Base-by-base conservation (phyloP, 2,329 filamentous ascomycete genomes). In the Aspergillus glaucus region DNA sequence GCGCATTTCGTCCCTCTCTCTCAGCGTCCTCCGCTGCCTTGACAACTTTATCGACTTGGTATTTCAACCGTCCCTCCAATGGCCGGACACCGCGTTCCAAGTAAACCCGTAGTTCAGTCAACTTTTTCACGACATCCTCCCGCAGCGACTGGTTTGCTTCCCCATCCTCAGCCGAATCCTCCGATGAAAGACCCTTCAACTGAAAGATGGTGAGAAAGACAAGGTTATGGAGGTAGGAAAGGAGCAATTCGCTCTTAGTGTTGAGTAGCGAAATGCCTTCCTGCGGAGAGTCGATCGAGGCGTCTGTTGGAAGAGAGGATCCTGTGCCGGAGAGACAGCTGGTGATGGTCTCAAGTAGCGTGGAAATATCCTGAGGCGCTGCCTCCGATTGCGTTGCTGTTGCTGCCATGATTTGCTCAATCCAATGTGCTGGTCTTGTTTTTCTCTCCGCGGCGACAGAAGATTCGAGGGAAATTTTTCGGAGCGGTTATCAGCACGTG, bases 261-360 rank as follows among this genome's bases (percentile, higher is more conserved):
- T 97, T 90, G 62, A 98, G 84, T 1, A 98, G 82, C 0, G 93
- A 96, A 50, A 98, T 93, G 63, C 93, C 92, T 61, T 95, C 84
- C 55, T 85, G 78, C 1, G 87, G 85, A n/a, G 87, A 81, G 44
- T 86, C 74, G 51, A 94, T 79, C 12, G 85, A 82, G 50, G 90
- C 82, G 42, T 85, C 76, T 0, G 87, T 82, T 0, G 69, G 69
- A 19, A 72, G 62, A 2, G 68, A 70, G 4, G 63, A 62, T 7
- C 58, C 54, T 4, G 68, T 63, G 43, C 58, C 62, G 36, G 53
- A 64, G 0, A 73, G 54, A 50, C 64, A 72, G 6, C 59, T 55
- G 10, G 61, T 65, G 4, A 73, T 52, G 5, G 55, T 65, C 22
- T 68, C 60, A 2, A 74, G 55, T 2, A 70, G 52, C 1, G 55